These are phyloP conservation scores for Hypholoma sublateritium DNA, from an alignment of 768 basidiomycete genomes.

Conservation along the genomic window DNA sequence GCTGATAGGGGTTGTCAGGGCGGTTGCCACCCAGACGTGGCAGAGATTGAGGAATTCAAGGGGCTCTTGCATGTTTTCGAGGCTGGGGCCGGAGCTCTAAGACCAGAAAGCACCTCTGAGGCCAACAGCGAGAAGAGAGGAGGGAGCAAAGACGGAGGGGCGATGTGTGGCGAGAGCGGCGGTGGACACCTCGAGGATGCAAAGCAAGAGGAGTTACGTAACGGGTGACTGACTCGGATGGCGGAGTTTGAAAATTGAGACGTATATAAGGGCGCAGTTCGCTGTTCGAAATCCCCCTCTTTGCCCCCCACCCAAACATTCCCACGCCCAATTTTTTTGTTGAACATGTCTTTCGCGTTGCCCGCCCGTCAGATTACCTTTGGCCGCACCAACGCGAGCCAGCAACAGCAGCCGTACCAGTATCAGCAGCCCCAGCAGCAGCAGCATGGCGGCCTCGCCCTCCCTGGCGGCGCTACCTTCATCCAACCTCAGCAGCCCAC, in stretches of 20 bases:
- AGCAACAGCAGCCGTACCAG: conserved; percentile 45
- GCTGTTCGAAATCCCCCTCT: conserved; percentile 26
- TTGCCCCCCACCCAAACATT: conserved; percentile 36
- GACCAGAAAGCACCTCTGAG: not conserved
- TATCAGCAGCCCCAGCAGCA: conserved; percentile 37
- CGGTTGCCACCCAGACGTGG: conserved; percentile 19
- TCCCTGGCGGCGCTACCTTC: conserved; percentile 59
- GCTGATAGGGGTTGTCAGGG: conserved; percentile 24
- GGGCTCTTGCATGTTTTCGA: not conserved
- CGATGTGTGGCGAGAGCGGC: conserved; percentile 8
- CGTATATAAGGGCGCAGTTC: conserved; percentile 44
- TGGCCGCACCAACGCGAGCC: conserved; percentile 57
- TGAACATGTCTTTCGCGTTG: conserved; percentile 58
- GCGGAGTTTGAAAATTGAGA: conserved; percentile 44
- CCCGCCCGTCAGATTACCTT: conserved; percentile 81
- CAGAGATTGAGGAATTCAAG: not conserved
- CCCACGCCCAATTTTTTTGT: conserved; percentile 38
- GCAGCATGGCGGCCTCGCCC: conserved; percentile 47
- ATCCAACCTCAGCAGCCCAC: conserved; percentile 32
- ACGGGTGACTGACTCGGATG: conserved; percentile 33
- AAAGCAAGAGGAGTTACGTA: conserved; percentile 45
- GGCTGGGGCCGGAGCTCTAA: not conserved
- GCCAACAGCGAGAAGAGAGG: not conserved
- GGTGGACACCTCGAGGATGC: conserved; percentile 19
- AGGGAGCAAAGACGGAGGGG: not conserved